Base-by-base conservation (phyloP, 306 rosid genomes). In the Alnus glutinosa region DNA sequence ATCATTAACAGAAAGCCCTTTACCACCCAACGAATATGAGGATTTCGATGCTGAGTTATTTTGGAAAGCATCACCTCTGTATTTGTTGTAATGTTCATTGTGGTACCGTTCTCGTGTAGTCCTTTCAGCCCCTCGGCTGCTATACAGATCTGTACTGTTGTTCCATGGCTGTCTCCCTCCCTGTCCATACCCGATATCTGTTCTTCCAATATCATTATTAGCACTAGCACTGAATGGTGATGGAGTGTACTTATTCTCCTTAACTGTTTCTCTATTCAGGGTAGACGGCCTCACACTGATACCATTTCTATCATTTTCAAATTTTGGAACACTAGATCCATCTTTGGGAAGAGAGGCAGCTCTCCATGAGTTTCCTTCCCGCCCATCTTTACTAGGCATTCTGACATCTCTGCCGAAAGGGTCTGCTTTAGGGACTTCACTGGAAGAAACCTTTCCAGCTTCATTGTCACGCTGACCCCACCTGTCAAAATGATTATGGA, bases 381-480 rank as follows among this genome's bases (percentile, higher is more conserved):
- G 82, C 71, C 86, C 94, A 70, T 86, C 92, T 83, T 90, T 87
- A 79, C 86, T 85, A 16, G 88, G 79, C 49, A 85, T 72, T 79
- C 90, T 84, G 44, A 85, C 84, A 86, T 85, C 90, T 58, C 83
- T 83, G 70, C 64, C 75, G 55, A 76, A 88, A 50, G 83, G 84
- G 81, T 89, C 96, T 81, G 82, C 74, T 80, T 88, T 90, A 58
- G 85, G 87, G 86, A 88, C 91, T 85, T 90, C 95, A 72, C 89
- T 84, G 83, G 92, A 87, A 78, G 86, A 75, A 84, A 84, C 81
- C 82, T 87, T 92, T 57, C 97, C 93, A 80, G 89, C 80, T 81
- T 92, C 98, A 90, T 87, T 75, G 91, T 92, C 95, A 82, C 84
- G 74, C 71, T 75, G 90, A 85, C 86, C 91, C 90, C 91, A 77